Conservation (phyloP, 106 monocot genomes). For the Alisma plantagoaquatica region DNA sequence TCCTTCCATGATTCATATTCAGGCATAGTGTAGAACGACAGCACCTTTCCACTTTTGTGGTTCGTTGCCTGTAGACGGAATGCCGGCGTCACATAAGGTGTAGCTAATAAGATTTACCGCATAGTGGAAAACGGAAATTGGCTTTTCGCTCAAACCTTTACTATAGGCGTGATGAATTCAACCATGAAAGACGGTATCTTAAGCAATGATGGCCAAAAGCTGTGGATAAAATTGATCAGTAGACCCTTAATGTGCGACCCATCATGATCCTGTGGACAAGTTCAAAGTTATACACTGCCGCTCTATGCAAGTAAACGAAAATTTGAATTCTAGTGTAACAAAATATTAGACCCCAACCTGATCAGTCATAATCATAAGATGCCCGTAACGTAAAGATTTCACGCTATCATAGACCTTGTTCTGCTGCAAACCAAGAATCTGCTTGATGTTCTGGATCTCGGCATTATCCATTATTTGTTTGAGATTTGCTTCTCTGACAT, state of each 20-base stretch:
- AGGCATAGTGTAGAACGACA: constrained; percentile 87
- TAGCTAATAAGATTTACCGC: not conserved
- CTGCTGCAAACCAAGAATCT: constrained; percentile 91
- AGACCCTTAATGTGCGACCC: constrained; percentile 97
- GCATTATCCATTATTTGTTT: constrained; percentile 95
- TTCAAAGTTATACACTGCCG: not conserved
- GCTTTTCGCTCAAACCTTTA: constrained; percentile 38
- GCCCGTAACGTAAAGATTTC: constrained; percentile 89
- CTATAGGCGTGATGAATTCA: constrained; percentile 97
- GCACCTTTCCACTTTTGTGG: constrained; percentile 29
- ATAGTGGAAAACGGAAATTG: not conserved
- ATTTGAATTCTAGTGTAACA: not conserved
- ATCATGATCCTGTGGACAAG: constrained; percentile 76
- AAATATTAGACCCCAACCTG: constrained; percentile 35
- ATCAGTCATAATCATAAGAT: constrained; percentile 99
- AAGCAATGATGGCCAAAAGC: constrained; percentile 94
- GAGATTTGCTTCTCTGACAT: constrained; percentile 88
- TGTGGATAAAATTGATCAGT: constrained; percentile 91
- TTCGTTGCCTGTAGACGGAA: constrained; percentile 91
- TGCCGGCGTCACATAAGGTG: too few relatives aligned
- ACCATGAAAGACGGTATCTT: constrained; percentile 82
- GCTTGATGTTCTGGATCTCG: constrained; percentile 87
- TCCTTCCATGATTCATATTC: constrained; percentile 96
- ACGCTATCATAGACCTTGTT: constrained; percentile 88
- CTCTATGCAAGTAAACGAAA: too few relatives aligned